These are phyloP conservation scores for Alternaria alternata DNA, from an alignment of 2,329 filamentous ascomycete species.

Conservation along the genomic window DNA sequence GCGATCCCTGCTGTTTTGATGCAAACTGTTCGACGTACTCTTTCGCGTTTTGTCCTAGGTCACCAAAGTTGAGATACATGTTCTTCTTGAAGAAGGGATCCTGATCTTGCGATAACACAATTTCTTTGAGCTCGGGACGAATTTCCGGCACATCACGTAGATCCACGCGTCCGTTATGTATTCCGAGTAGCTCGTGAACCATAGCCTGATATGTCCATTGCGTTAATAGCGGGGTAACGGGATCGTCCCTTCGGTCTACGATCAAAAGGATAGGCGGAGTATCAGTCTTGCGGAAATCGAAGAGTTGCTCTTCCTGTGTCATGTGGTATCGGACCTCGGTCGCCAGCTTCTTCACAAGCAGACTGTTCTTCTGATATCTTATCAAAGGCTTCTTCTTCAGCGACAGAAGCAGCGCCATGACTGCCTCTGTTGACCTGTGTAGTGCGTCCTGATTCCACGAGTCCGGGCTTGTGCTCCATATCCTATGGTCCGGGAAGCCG, in stretches of 20 bases:
- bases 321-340: slow-evolving; percentile 92
- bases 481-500: slow-evolving; percentile 72
- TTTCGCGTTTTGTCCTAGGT: slow-evolving; percentile 94
- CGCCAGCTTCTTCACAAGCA: slow-evolving; percentile 89
- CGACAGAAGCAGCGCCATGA: slow-evolving; percentile 83
- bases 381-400: slow-evolving; percentile 98
- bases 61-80: slow-evolving; percentile 98
- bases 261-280: slow-evolving; percentile 92
- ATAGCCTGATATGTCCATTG: slow-evolving; percentile 99
- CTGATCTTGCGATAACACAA: slow-evolving; percentile 94
- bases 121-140: slow-evolving; percentile 87
- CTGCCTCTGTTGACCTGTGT: slow-evolving; percentile 84
- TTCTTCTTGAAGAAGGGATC: slow-evolving; percentile 99
- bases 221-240: slow-evolving; percentile 89
- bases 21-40: slow-evolving; percentile 99
- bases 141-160: slow-evolving; percentile 84
- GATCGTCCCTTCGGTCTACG: slow-evolving; percentile 90
- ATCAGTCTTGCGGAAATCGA: slow-evolving; percentile 94
- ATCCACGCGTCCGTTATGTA: slow-evolving; percentile 93
- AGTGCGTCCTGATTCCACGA: slow-evolving; percentile 90
- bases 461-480: slow-evolving; percentile 85
- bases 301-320: slow-evolving; percentile 93
- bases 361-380: slow-evolving; percentile 89
- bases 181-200: slow-evolving; percentile 95
- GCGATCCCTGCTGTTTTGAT: slow-evolving; percentile 93